Evolutionary conservation across 2,329 filamentous ascomycete species (phyloP).

Genomic region (Penicillium digitatum): DNA sequence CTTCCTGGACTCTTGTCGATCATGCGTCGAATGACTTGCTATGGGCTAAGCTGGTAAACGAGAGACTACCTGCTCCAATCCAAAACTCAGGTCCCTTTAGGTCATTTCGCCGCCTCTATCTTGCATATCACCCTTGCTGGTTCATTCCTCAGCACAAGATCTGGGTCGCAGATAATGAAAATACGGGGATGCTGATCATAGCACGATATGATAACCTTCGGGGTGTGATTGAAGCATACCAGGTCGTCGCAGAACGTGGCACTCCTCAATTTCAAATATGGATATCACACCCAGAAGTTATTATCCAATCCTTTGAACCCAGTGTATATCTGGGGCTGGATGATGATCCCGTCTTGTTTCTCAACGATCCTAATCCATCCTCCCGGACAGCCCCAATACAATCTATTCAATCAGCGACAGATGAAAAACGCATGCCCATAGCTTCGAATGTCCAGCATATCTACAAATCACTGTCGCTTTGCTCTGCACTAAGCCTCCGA

Average conservation of each 20-base stretch:
- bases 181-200: slow-evolving; percentile 71
- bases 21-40: slow-evolving; percentile 63
- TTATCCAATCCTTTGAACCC: slow-evolving; percentile 71
- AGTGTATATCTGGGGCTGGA: slow-evolving; percentile 68
- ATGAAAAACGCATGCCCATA: slow-evolving; percentile 55
- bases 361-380: slow-evolving; percentile 39
- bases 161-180: slow-evolving; percentile 75
- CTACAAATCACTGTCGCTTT: slow-evolving; percentile 65
- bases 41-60: slow-evolving; percentile 68
- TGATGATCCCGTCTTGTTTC: slow-evolving; percentile 65
- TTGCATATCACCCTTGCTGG: slow-evolving; percentile 74
- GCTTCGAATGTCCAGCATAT: slow-evolving; percentile 50
- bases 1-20: slow-evolving; percentile 58
- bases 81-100: slow-evolving; percentile 55
- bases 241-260: slow-evolving; percentile 63
- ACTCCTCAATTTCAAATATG: slow-evolving; percentile 58
- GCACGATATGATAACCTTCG: slow-evolving; percentile 69
- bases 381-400: slow-evolving; percentile 25
- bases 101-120: slow-evolving; percentile 68
- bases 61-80: slow-evolving; percentile 60
- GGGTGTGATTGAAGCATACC: slow-evolving; percentile 76
- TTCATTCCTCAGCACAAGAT: slow-evolving; percentile 75
- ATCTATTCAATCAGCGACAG: not conserved
- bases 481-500: slow-evolving; percentile 37
- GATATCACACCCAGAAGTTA: slow-evolving; percentile 61